Base-by-base conservation (phyloP, 2,329 filamentous ascomycete genomes). In the Pleoardoris graminearum region DNA sequence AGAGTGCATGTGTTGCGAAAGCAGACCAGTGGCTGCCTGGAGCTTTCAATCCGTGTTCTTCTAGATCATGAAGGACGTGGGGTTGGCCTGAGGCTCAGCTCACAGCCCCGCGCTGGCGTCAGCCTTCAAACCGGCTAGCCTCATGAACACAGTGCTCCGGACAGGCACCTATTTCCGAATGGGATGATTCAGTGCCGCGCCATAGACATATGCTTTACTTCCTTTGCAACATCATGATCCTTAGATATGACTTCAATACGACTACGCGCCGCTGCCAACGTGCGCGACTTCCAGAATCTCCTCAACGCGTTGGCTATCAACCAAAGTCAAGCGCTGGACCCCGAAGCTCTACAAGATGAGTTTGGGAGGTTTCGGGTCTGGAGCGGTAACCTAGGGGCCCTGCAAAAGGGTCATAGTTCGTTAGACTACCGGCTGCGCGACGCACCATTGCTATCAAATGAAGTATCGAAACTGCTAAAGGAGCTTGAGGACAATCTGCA, bases 341-440 rank as follows among this genome's bases (percentile, higher is more conserved):
- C 42, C 7, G 68, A 69, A 27, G 62, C 60, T 14, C 62, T 74
- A 12, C 62, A 70, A 30, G 71, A 74, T 48, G 71, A 74, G 43
- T 60, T 70, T 35, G 70, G 70, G n/a, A 65, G 70, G 41, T 69
- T 73, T 33, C 60, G 69, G 32, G 70, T 73, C 0, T 74, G 70
- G 70, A 62, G 62, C 23, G 65, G 71, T 5, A 73, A 73, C 47
- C 51, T 73, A 3, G 70, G 70, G 3, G 70, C 69, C 17, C 48
- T 72, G 19, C 69, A 72, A 23, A 73, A 72, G 57, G 70, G 71
- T 4, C 71, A 73, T 43, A 69, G 67, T 39, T 70, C 65, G 17
- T 51, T 73, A 4, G 71, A 74, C 46, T 73, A 74, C 48, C 67
- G 71, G 14, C 57, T 74, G 8, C 70, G 70, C 25, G 71, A 72